Percentiles rank a stretch among this genome's conserved stretches.
These are phyloP conservation scores for Aspergillus baeticus DNA, from an alignment of 495 filamentous ascomycete species.

Conservation along the genomic window DNA sequence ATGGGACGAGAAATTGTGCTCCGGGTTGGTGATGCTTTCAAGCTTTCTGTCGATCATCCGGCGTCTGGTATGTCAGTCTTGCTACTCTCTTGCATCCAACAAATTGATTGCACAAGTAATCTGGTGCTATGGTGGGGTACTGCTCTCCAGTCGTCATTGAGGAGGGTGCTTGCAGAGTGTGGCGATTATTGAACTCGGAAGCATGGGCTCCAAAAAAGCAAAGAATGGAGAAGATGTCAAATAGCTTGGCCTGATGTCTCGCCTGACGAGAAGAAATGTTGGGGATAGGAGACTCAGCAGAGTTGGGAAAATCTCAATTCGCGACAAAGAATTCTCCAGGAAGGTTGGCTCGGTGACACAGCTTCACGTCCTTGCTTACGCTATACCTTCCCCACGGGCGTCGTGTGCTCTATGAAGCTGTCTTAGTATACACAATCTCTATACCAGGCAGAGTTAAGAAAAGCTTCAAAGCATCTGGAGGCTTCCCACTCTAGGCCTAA, in stretches of 20 bases:
- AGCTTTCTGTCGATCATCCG: not conserved
- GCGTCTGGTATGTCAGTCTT: not conserved
- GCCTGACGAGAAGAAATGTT: constrained; percentile 1
- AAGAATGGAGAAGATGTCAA: not conserved
- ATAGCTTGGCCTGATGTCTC: not conserved
- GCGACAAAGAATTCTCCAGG: constrained; percentile 1
- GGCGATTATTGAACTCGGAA: constrained; percentile 1
- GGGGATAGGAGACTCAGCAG: not conserved
- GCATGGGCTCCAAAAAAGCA: constrained; percentile 6
- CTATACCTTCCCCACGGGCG: too few species aligned
- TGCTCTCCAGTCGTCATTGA: not conserved
- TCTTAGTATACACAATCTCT: not conserved
- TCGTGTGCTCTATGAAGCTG: not conserved
- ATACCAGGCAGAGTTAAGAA: not conserved
- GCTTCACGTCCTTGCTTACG: too few species aligned
- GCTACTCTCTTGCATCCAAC: not conserved
- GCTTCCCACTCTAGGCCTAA: not conserved
- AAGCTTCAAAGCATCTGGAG: not conserved
- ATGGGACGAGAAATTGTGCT: not conserved
- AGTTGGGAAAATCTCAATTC: not conserved
- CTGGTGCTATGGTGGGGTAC: constrained; percentile 3
- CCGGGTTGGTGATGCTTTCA: not conserved
- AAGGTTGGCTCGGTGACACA: not conserved
- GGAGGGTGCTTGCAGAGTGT: constrained; percentile 9
- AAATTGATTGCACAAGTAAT: constrained; percentile 5